Base-by-base conservation (phyloP, 257 asterid species). In the Capsicum pubescens region DNA sequence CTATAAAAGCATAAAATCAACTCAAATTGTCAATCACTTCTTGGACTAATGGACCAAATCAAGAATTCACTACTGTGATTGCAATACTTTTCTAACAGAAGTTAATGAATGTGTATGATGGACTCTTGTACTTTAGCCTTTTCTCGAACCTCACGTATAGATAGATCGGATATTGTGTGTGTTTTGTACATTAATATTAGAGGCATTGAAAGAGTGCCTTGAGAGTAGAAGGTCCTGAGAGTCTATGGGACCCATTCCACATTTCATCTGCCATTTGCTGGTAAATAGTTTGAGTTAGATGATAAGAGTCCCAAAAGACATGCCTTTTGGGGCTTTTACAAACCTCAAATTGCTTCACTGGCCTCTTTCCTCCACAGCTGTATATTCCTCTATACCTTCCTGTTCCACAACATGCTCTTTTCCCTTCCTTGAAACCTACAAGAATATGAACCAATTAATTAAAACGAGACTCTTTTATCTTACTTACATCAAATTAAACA, bases 401-500 rank as follows among this genome's bases (percentile, higher is more conserved):
- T 5, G 85, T 85, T 52, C 91, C 91, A 4, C 90, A 87, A 68
- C 91, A 87, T 0, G 91, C 91, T n/a, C 35, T 58, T 35, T 66
- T 84, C 54, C 88, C 90, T 80, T 86, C 90, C 83, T 86, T 52
- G 4, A 89, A 21, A 36, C 89, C 91, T 87, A 8, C 21, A 8
- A 13, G 7, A 77, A 46, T 13, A 69, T 4, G 8, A 39, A 39
- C 44, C 2, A 26, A 26, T 26, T 26, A 26, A 26, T 26, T 26
- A 39, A 39, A 39, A 39, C 2, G 44, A 39, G 44, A 39, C 44
- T 39, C 44, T 26, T 26, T 39, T 39, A 39, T 39, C 44, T 39
- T 39, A 39, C 44, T 39, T 39, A 39, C 4, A 0, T 39, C 44
- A 39, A 63, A 3, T 39, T 4, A 39, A 63, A 63, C 39, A 63